Evolutionary conservation across 305 asterid genomes (phyloP), one percentile per base, ranked within the genome.

Genomic region (Fraxinus platypoda): DNA sequence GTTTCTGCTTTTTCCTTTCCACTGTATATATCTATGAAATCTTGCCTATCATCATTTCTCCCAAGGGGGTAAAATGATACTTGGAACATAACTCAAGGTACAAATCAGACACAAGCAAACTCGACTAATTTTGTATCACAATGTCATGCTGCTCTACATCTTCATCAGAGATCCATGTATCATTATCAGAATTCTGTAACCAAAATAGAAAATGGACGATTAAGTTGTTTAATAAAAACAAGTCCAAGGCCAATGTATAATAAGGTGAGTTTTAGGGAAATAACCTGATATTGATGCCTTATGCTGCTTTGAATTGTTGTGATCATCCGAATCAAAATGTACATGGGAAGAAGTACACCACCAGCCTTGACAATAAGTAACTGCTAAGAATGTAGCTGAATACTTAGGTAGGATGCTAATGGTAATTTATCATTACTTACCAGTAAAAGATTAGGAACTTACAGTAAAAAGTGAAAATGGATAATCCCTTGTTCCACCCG

Each of bases 341-440:
- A 94, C 98, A 95, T 94, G 12, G 99, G 99, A 2, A 94, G 83
- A 33, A 95, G 77, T 78, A 95, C 88, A 17, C 98, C 98, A 80
- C 90, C 89, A 11, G 94, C 91, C 87, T 88, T 88, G 21, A 88
- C 87, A 34, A 90, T 80, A n/a, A 92, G 82, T 81, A 95, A 83
- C 99, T 95, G 97, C 86, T 34, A 57, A 70, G 4, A 28, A 74
- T 80, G 13, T 17, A 15, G 59, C 72, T 17, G 66, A 49, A 59
- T 34, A 5, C 30, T 46, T 37, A 17, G 64, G 64, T 17, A n/a
- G 64, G 64, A n/a, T 52, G 64, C 64, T 52, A n/a, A 52, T 49
- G 59, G 59, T 49, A 15, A 49, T 49, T 49, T 49, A 49, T 49
- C 59, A 49, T 15, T 15, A 49, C 17, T 52, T 52, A 73, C 38